phyloP scores from a whole-genome alignment of 345 rosid species.

The Kandelia obovata region DNA sequence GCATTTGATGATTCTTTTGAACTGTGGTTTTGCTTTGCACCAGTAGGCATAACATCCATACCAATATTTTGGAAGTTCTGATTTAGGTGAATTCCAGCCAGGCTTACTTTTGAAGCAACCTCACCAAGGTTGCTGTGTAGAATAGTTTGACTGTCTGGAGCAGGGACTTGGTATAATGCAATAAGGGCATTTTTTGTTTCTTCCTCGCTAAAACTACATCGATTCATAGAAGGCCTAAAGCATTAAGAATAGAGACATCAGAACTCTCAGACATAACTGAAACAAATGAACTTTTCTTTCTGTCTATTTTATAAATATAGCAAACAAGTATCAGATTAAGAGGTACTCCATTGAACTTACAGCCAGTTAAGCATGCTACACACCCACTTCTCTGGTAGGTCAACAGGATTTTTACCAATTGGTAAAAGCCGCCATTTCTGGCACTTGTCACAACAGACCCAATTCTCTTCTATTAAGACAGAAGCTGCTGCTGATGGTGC shows the following conservation, averaged over 20 bases:
- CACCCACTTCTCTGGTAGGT: conserved; percentile 79
- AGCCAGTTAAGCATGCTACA: conserved; percentile 91
- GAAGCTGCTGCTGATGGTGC: conserved; percentile 41
- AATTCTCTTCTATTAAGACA: conserved; percentile 54
- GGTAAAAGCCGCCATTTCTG: conserved; percentile 87
- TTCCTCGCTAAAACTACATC: conserved; percentile 60
- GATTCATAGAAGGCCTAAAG: conserved; percentile 71
- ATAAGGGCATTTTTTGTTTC: conserved; percentile 65
- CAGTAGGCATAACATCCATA: conserved; percentile 16
- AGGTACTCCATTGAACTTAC: conserved; percentile 45
- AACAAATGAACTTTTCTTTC: background rate
- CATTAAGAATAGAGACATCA: conserved; percentile 3
- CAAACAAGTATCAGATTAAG: background rate
- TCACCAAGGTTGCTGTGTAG: conserved; percentile 34
- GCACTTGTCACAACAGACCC: conserved; percentile 88
- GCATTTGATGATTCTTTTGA: conserved; percentile 39
- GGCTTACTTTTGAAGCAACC: conserved; percentile 15
- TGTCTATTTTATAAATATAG: background rate
- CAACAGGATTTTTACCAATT: conserved; percentile 44
- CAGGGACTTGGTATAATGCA: conserved; percentile 32
- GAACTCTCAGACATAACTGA: background rate
- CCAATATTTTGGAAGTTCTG: conserved; percentile 21
- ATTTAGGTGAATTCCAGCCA: conserved; percentile 22
- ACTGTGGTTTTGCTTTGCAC: conserved; percentile 50
- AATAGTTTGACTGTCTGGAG: conserved; percentile 28